Conservation (phyloP, 495 filamentous ascomycete species). For the Daldinia bambusicola region DNA sequence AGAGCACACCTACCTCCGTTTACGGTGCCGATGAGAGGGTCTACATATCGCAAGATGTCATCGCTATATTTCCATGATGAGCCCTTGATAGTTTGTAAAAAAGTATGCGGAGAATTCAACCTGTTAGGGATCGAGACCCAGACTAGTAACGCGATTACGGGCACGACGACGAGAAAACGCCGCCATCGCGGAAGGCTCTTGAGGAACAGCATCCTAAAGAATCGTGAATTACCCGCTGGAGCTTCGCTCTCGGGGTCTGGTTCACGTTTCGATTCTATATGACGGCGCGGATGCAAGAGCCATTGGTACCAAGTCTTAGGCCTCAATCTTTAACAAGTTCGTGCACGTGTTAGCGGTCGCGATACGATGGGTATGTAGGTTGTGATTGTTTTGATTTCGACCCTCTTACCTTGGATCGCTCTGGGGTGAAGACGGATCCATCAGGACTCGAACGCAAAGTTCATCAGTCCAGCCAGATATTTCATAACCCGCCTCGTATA, state of each 20-base stretch:
- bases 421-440: constrained; percentile 20
- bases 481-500: neutral
- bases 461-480: constrained; percentile 24
- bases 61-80: constrained; percentile 33
- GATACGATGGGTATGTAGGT: neutral
- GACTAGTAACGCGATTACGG: constrained; percentile 44
- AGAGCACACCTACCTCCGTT: constrained; percentile 61
- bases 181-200: constrained; percentile 51
- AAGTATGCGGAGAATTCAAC: constrained; percentile 46
- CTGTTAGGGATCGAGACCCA: constrained; percentile 46
- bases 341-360: constrained; percentile 25
- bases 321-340: constrained; percentile 20
- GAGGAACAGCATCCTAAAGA: constrained; percentile 46
- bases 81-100: constrained; percentile 28
- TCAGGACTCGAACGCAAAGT: constrained; percentile 20
- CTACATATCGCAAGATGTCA: constrained; percentile 55
- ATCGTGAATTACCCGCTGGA: constrained; percentile 17
- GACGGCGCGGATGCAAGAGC: constrained; percentile 23
- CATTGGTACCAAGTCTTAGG: constrained; percentile 17
- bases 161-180: constrained; percentile 47
- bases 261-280: constrained; percentile 25
- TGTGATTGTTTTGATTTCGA: constrained; percentile 8
- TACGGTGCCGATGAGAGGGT: constrained; percentile 70
- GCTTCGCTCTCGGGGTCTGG: constrained; percentile 12
- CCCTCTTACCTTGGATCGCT: constrained; percentile 31